Percentiles rank a stretch among this genome's conserved stretches.
Evolutionary conservation across 805 yeast species (phyloP).

Genomic region (Metschnikowia anglica): DNA sequence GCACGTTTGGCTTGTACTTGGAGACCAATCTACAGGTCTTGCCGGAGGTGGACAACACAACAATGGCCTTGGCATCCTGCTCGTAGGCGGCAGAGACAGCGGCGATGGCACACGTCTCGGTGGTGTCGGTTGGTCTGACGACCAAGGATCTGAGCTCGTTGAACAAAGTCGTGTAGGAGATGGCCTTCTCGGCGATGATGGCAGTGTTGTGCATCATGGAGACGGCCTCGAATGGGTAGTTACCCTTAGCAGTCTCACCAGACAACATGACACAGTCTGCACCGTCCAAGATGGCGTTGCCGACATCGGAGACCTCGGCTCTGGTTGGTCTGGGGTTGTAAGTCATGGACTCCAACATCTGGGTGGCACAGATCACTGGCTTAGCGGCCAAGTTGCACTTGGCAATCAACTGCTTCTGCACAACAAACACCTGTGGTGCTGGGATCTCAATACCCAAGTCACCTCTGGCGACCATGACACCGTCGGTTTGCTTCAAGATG

Average conservation of each 20-base stretch:
- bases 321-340: constrained; percentile 99
- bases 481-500: constrained; percentile 90
- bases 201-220: constrained; percentile 98
- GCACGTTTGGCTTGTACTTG: constrained; percentile 96
- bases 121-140: constrained; percentile 83
- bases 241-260: constrained; percentile 99
- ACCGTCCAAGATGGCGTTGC: constrained; percentile 98
- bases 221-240: constrained; percentile 96
- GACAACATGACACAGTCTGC: constrained; percentile 99
- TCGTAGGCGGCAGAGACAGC: constrained; percentile 96
- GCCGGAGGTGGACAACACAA: constrained; percentile 94
- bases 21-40: constrained; percentile 93
- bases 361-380: constrained; percentile 99
- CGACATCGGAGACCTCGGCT: constrained; percentile 99
- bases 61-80: constrained; percentile 94
- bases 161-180: constrained; percentile 80
- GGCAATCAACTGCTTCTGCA: constrained; percentile 98
- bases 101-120: constrained; percentile 96
- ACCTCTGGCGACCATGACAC: constrained; percentile 99
- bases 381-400: constrained; percentile 99
- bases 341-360: constrained; percentile 99
- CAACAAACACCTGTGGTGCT: constrained; percentile 97
- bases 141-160: constrained; percentile 87
- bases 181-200: constrained; percentile 93
- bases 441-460: constrained; percentile 99